Base-by-base conservation (phyloP, 441 rosid species). In the Euphorbia corollata region DNA sequence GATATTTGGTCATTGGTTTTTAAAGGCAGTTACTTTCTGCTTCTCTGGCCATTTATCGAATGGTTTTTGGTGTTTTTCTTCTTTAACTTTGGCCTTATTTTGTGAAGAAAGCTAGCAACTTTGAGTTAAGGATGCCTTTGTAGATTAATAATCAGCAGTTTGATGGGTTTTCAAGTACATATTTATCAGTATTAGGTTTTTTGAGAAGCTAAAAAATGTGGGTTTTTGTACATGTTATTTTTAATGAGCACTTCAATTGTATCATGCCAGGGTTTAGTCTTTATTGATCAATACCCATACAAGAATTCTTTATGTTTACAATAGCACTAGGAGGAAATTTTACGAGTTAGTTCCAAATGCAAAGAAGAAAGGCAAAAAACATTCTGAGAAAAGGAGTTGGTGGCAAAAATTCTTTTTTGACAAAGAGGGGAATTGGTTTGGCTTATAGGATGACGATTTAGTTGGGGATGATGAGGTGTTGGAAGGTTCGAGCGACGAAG, bases 351-450 rank as follows among this genome's bases (percentile, higher is more conserved):
- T 86, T 58, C 76, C 81, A 4, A 80, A 81, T 75, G 89, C 93
- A 0, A 87, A 80, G 80, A 81, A 79, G 38, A 71, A 72, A 61
- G 60, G 71, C 20, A 72, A 70, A 58, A 56, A 79, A 36, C 57
- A 76, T 64, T 64, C 80, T n/a, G 74, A 76, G 68, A 82, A 56
- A 69, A 85, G 78, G 71, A 84, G 77, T 59, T 93, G 97, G 99
- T 93, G 99, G 99, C 86, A 80, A 69, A 81, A 75, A 75, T 89
- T 93, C 73, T 84, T 91, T 71, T 79, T 82, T 24, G 87, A 87
- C 30, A 95, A 91, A 19, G 95, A 89, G 22, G 98, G 90, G 43
- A 85, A 93, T 68, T 93, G 97, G 98, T 70, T 90, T 59, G 95
- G 93, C 61, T 82, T 89, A 67, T 82, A 73, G 68, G 97, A 91